Evolutionary conservation across 1,139 yeast species (phyloP).

Genomic region (Geotrichum klebahnii): DNA sequence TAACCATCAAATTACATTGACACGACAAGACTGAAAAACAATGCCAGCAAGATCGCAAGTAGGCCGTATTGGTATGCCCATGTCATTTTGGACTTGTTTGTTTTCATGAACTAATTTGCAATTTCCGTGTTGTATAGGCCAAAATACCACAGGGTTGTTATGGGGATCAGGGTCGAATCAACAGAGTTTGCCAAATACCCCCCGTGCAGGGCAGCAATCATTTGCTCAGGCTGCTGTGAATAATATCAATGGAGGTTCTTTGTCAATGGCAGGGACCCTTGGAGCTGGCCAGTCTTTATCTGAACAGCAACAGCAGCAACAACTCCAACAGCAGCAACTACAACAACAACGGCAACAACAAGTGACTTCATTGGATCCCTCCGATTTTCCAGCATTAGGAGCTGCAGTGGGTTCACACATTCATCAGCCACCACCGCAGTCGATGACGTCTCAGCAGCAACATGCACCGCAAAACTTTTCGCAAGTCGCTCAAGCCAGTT

Average conservation of each 20-base stretch:
- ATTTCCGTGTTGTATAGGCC: no score
- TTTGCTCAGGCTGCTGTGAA: constrained; percentile 26
- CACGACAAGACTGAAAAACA: no score
- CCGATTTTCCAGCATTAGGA: constrained; percentile 36
- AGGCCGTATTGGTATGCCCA: constrained; percentile 18
- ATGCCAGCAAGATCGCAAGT: constrained; percentile 17
- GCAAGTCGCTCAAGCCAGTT: constrained; percentile 14
- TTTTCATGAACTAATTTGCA: background rate
- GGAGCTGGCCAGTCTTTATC: constrained; percentile 1
- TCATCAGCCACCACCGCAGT: constrained; percentile 16
- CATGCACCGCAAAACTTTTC: constrained; percentile 10
- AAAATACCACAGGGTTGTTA: constrained; percentile 3
- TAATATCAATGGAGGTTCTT: constrained; percentile 12
- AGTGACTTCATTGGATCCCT: constrained; percentile 26
- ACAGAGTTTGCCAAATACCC: constrained; percentile 3
- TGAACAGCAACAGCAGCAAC: constrained; percentile 18
- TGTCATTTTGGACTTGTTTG: background rate
- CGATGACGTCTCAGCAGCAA: constrained; percentile 12
- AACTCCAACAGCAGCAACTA: constrained; percentile 20
- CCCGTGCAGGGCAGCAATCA: constrained; percentile 8
- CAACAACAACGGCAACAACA: no score
- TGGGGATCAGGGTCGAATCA: constrained; percentile 15
- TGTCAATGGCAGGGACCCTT: background rate
- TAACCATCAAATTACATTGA: background rate
- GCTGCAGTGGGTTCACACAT: constrained; percentile 23